Percentiles rank a stretch among this genome's conserved stretches.
Conservation (phyloP, 2,329 filamentous ascomycete genomes). For the Aspergillus terreus region DNA sequence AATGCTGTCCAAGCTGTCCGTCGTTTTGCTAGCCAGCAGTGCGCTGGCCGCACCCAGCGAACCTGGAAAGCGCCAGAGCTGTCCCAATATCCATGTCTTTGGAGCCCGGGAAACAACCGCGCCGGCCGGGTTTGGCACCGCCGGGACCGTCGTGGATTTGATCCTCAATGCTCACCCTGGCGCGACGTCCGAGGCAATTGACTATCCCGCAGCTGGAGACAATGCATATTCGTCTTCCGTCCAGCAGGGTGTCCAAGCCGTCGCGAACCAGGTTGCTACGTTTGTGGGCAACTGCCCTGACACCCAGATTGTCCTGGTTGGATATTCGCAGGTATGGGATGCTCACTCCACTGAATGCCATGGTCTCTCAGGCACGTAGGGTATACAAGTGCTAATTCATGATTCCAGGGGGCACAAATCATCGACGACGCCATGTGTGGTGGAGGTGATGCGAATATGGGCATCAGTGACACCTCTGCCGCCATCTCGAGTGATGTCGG, state of each 20-base stretch:
- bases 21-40: background rate
- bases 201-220: slow-evolving; percentile 62
- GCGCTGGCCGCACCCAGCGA: slow-evolving; percentile 5
- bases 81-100: slow-evolving; percentile 49
- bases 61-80: slow-evolving; percentile 24
- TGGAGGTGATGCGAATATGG: slow-evolving; percentile 49
- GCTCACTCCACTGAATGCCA: background rate
- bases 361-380: too few species aligned
- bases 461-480: slow-evolving; percentile 44
- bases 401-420: slow-evolving; percentile 55
- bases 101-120: slow-evolving; percentile 51
- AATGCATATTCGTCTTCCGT: slow-evolving; percentile 60
- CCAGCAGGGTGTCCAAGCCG: slow-evolving; percentile 54
- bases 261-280: slow-evolving; percentile 56
- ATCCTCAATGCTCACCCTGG: slow-evolving; percentile 49
- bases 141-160: slow-evolving; percentile 48
- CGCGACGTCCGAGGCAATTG: slow-evolving; percentile 53
- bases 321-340: slow-evolving; percentile 56
- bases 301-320: slow-evolving; percentile 58
- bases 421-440: slow-evolving; percentile 61
- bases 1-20: background rate
- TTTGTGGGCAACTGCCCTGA: slow-evolving; percentile 56
- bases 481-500: slow-evolving; percentile 47
- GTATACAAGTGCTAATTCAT: background rate
- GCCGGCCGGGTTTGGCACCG: slow-evolving; percentile 50